Evolutionary conservation across 495 filamentous ascomycete species (phyloP).

Genomic region (Cudoniella acicularis): DNA sequence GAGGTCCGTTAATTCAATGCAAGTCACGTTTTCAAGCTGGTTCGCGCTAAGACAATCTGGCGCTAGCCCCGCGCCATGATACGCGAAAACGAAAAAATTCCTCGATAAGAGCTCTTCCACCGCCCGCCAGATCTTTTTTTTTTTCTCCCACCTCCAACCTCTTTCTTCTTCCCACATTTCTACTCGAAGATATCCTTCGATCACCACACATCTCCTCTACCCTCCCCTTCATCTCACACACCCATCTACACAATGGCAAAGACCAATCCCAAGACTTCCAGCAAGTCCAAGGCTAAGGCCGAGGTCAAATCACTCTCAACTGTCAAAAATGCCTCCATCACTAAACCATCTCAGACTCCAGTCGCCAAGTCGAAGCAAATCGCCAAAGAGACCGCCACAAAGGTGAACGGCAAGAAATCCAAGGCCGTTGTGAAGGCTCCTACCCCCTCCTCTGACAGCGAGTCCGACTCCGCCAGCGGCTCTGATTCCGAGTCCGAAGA

Average conservation of each 20-base stretch:
- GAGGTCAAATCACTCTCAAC: slow-evolving; percentile 31
- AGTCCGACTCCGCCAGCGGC: slow-evolving; percentile 33
- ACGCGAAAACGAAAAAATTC: slow-evolving; percentile 8
- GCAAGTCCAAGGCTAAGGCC: slow-evolving; percentile 36
- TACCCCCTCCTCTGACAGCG: slow-evolving; percentile 35
- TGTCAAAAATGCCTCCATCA: slow-evolving; percentile 37
- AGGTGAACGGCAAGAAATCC: slow-evolving; percentile 40
- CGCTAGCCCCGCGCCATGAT: slow-evolving; percentile 10
- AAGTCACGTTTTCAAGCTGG: slow-evolving; percentile 18
- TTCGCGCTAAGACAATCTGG: background rate
- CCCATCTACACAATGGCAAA: slow-evolving; percentile 49
- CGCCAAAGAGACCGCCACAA: slow-evolving; percentile 42
- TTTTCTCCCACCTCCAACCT: background rate
- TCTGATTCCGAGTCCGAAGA: slow-evolving; percentile 32
- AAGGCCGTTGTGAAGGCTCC: slow-evolving; percentile 43
- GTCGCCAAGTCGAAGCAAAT: slow-evolving; percentile 51
- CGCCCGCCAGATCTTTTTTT: slow-evolving; percentile 9
- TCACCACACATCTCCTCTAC: slow-evolving; percentile 11
- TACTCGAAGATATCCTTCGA: slow-evolving; percentile 21
- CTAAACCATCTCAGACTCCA: slow-evolving; percentile 47
- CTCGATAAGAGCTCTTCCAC: slow-evolving; percentile 21
- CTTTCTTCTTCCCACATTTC: background rate
- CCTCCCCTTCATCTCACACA: slow-evolving; percentile 14
- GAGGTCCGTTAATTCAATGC: background rate
- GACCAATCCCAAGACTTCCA: slow-evolving; percentile 44